Evolutionary conservation across 1,284 basidiomycete genomes (phyloP), one percentile per base, ranked within the genome.

Genomic region (Ceratobasidium sp.): DNA sequence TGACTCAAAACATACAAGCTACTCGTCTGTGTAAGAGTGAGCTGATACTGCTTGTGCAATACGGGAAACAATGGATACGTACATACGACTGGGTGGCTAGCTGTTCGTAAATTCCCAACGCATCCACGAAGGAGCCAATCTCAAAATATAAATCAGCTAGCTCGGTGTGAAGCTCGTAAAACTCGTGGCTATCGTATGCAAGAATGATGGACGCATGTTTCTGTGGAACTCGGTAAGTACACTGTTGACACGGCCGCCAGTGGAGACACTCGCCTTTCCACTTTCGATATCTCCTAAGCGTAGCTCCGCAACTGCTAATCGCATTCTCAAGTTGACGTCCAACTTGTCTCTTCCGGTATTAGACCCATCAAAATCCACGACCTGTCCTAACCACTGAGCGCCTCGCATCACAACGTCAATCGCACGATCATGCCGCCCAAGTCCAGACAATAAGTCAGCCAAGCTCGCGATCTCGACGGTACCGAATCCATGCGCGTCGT

Each of bases 121-220:
- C 94, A 57, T 92, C 88, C 0, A 86, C 86, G 80, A 89, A 94
- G 82, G 92, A 82, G 75, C 89, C 88, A 9, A 86, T 83, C 59
- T 94, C 91, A 79, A 92, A 91, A 79, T 92, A 92, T 0, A 92
- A 91, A 75, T 95, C 92, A 0, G 92, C 95, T 26, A 96, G 89
- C 78, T 96, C 94, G 1, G 84, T 85, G 79, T 94, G 95, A 1
- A 96, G 82, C 0, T 90, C 86, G 0, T 90, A 88, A 77, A 95
- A 94, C 76, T 94, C 89, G 2, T 88, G 79, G 0, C 91, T 84
- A 73, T 95, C 92, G 76, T 94, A 85, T 0, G 86, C 81, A 0
- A 93, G 83, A 23, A 97, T 86, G 47, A 91, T 83, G 43, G 85
- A 85, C 0, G 93, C 89, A 79, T 98, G 95, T 58, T 90, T 84